A percentile compares a stretch with the other conserved stretches of the same genome.
phyloP scores from a whole-genome alignment of 2,329 filamentous ascomycete genomes.

The Fusarium sp. region DNA sequence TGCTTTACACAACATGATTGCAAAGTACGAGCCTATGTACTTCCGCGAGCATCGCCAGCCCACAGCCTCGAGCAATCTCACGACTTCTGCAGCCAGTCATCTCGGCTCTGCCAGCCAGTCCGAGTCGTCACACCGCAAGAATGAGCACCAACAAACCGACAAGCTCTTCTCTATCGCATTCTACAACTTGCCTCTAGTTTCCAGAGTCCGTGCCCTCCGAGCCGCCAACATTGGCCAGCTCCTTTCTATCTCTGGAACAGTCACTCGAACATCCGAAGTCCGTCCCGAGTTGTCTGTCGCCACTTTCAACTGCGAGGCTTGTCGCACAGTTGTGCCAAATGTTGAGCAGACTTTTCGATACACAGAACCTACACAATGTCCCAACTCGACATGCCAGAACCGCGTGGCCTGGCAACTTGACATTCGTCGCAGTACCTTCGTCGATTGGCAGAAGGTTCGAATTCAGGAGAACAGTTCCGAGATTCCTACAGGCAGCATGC shows the following conservation, averaged over 20 bases:
- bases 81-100: slow-evolving; percentile 74
- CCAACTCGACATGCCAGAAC: slow-evolving; percentile 88
- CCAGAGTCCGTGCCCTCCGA: slow-evolving; percentile 84
- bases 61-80: slow-evolving; percentile 76
- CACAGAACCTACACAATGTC: slow-evolving; percentile 95
- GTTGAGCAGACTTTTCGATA: slow-evolving; percentile 98
- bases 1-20: slow-evolving; percentile 90
- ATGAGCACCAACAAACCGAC: slow-evolving; percentile 95
- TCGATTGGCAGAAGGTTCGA: slow-evolving; percentile 99
- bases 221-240: slow-evolving; percentile 92
- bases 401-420: slow-evolving; percentile 95
- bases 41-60: slow-evolving; percentile 92
- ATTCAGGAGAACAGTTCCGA: slow-evolving; percentile 99
- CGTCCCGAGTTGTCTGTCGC: slow-evolving; percentile 91
- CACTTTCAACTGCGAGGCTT: slow-evolving; percentile 91
- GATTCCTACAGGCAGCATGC: slow-evolving; percentile 98
- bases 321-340: slow-evolving; percentile 85
- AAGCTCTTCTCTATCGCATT: slow-evolving; percentile 94
- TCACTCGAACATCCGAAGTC: slow-evolving; percentile 96
- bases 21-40: slow-evolving; percentile 93
- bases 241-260: slow-evolving; percentile 94
- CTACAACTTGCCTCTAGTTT: slow-evolving; percentile 90
- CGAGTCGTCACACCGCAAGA: slow-evolving; percentile 78
- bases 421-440: slow-evolving; percentile 95
- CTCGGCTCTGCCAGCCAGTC: slow-evolving; percentile 70